phyloP scores from a whole-genome alignment of 1,284 basidiomycete genomes.

The Xanthoconium separans region DNA sequence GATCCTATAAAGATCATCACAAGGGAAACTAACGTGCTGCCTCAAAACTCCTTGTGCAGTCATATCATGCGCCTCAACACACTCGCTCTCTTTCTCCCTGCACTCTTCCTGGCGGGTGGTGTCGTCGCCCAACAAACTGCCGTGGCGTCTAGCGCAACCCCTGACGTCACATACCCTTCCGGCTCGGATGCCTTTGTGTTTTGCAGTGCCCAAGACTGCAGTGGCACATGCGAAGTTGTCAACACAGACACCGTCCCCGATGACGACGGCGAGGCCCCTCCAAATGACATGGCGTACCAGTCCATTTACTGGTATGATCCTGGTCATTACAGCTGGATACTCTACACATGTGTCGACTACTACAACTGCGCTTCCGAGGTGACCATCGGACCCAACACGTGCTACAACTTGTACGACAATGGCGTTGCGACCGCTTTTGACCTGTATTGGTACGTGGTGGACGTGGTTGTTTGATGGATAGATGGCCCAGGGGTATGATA shows the following conservation, averaged over 20 bases:
- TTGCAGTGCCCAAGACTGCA: constrained; percentile 4
- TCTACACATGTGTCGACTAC: constrained; percentile 4
- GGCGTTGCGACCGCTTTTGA: neutral
- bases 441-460: neutral
- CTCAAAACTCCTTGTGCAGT: neutral
- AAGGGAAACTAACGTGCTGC: too few relatives aligned
- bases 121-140: neutral
- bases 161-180: neutral
- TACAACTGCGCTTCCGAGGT: neutral
- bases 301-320: neutral
- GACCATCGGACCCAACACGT: neutral
- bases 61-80: neutral
- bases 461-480: neutral
- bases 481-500: neutral
- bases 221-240: neutral
- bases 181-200: neutral
- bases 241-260: neutral
- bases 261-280: neutral
- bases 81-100: neutral
- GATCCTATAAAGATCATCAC: too few relatives aligned
- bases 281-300: neutral
- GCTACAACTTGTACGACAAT: constrained; percentile 8
- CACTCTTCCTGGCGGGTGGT: neutral
- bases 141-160: neutral
- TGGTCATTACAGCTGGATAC: neutral